These are phyloP conservation scores for Trichothecium roseum DNA, from an alignment of 2,329 filamentous ascomycete species.

Conservation along the genomic window DNA sequence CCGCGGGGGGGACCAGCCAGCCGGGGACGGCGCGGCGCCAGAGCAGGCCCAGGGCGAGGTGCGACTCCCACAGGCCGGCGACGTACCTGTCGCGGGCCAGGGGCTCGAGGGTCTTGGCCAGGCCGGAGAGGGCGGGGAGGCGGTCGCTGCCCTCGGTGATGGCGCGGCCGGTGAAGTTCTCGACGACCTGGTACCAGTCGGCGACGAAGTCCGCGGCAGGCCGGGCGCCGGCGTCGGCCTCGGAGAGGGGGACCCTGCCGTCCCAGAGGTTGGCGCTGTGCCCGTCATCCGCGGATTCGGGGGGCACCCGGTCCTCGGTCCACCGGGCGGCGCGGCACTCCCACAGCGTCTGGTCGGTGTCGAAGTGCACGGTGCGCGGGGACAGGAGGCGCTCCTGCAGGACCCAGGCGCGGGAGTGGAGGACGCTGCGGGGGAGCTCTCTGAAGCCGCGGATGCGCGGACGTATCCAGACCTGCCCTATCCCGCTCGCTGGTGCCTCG, in stretches of 20 bases:
- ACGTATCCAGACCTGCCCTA: too few relatives aligned
- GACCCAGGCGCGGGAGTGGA: constrained; percentile 2
- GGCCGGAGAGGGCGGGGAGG: not conserved
- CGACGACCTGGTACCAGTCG: not conserved
- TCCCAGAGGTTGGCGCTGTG: not conserved
- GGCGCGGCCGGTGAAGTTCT: not conserved
- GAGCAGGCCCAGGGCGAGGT: constrained; percentile 11
- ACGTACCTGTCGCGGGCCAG: constrained; percentile 12
- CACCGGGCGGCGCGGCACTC: constrained; percentile 2
- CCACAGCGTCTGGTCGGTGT: constrained; percentile 5
- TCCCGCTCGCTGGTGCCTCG: too few relatives aligned
- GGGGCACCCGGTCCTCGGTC: not conserved
- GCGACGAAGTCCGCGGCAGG: not conserved
- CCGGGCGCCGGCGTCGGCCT: not conserved
- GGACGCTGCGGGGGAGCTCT: not conserved
- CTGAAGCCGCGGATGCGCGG: not conserved
- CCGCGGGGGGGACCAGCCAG: not conserved
- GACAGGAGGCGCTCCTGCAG: constrained; percentile 4
- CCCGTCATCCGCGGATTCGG: not conserved
- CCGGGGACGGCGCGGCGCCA: constrained; percentile 7
- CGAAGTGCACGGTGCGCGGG: constrained; percentile 2
- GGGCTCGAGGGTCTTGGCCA: too few relatives aligned
- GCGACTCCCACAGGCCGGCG: constrained; percentile 18
- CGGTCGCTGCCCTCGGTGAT: not conserved
- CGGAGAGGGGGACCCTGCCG: too few relatives aligned